Conservation (phyloP, 345 rosid genomes). For the Alliaria petiolata region DNA sequence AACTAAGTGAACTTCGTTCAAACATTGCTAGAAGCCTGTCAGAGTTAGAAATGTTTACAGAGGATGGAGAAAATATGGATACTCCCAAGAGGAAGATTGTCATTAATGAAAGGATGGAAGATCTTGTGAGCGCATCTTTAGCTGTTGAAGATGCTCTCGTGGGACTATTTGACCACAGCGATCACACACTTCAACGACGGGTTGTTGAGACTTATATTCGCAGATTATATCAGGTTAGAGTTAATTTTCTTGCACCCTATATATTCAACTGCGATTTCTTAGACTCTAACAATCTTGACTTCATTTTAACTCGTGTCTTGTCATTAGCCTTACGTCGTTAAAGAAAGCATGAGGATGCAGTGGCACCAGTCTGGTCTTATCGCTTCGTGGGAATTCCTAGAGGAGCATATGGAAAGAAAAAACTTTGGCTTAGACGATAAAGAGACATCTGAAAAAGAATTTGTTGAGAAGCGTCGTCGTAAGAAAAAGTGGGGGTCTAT, state of each 20-base stretch:
- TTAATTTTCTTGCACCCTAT: constrained; percentile 1
- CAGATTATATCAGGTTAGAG: constrained; percentile 82
- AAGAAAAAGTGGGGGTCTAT: constrained; percentile 96
- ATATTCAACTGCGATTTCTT: no score
- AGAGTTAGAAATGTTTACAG: constrained; percentile 98
- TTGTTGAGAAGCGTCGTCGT: constrained; percentile 67
- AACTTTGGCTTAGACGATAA: constrained; percentile 51
- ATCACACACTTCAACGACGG: constrained; percentile 98
- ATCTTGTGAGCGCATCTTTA: constrained; percentile 87
- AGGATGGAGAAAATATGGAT: constrained; percentile 99
- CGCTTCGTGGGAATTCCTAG: constrained; percentile 98
- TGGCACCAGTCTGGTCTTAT: constrained; percentile 96
- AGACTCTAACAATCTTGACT: constrained; percentile 8
- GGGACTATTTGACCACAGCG: constrained; percentile 97
- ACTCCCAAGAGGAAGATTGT: constrained; percentile 98
- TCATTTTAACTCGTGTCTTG: constrained; percentile 24
- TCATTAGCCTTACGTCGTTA: constrained; percentile 88
- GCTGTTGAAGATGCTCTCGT: constrained; percentile 99
- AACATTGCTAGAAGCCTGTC: constrained; percentile 97
- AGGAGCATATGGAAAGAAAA: constrained; percentile 79
- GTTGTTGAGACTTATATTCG: constrained; percentile 97
- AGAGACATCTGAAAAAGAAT: constrained; percentile 38
- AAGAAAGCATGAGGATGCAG: constrained; percentile 98
- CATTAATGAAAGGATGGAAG: constrained; percentile 97
- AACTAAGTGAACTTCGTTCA: constrained; percentile 97